A percentile compares a stretch with the other conserved stretches of the same genome.
phyloP scores from a whole-genome alignment of 2,329 filamentous ascomycete species.

The Cordyceps cateniannulata region DNA sequence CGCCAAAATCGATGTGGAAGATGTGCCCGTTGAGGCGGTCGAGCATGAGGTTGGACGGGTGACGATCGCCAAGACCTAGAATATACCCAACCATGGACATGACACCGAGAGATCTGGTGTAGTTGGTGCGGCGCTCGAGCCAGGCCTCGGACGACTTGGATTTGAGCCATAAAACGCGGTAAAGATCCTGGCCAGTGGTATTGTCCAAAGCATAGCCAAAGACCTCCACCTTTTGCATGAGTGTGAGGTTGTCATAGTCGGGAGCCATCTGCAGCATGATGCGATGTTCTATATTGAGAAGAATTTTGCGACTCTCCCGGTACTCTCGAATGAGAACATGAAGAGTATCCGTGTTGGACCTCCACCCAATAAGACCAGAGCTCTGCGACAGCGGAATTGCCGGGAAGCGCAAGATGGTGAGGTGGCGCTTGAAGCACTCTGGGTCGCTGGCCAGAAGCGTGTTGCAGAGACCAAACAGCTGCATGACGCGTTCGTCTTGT shows the following conservation, averaged over 20 bases:
- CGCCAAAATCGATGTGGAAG: constrained; percentile 97
- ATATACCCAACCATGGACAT: constrained; percentile 99
- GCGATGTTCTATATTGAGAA: constrained; percentile 97
- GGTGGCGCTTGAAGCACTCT: constrained; percentile 93
- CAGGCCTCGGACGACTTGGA: constrained; percentile 97
- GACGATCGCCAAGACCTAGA: constrained; percentile 88
- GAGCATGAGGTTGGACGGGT: constrained; percentile 96
- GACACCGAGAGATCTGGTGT: constrained; percentile 91
- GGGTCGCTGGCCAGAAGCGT: constrained; percentile 89
- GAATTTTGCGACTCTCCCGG: constrained; percentile 90
- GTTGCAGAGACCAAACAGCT: constrained; percentile 95
- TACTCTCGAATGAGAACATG: constrained; percentile 97
- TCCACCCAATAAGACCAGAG: constrained; percentile 91
- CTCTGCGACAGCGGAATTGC: constrained; percentile 97
- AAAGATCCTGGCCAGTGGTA: constrained; percentile 96
- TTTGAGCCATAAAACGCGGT: constrained; percentile 97
- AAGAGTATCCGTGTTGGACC: constrained; percentile 93
- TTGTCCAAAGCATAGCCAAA: constrained; percentile 99
- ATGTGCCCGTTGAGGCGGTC: constrained; percentile 95
- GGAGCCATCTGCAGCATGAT: constrained; percentile 99
- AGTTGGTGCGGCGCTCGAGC: constrained; percentile 97
- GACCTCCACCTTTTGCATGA: constrained; percentile 99
- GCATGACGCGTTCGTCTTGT: constrained; percentile 99
- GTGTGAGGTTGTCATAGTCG: constrained; percentile 94
- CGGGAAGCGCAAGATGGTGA: constrained; percentile 92